Evolutionary conservation across 176 grass and related monocot species (phyloP).

Genomic region (Zoysia japonica): DNA sequence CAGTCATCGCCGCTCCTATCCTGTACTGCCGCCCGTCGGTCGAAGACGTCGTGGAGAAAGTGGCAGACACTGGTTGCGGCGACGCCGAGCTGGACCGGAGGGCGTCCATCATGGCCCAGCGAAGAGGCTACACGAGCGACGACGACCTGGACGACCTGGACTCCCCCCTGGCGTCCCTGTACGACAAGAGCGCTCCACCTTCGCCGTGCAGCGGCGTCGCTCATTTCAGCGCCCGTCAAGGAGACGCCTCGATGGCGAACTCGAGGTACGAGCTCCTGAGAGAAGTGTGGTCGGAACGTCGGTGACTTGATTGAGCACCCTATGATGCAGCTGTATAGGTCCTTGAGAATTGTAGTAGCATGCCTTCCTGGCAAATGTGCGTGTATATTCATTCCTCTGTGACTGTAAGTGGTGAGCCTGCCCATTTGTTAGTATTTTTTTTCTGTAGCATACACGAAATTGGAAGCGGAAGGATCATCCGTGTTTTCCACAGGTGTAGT

Average conservation of each 20-base stretch:
- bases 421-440: not conserved
- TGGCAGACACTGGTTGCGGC: constrained; percentile 30
- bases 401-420: not conserved
- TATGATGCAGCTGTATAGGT: not conserved
- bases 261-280: constrained; percentile 66
- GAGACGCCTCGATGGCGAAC: constrained; percentile 37
- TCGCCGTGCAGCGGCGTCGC: constrained; percentile 39
- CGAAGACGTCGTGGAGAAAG: constrained; percentile 48
- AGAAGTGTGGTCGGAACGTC: constrained; percentile 62
- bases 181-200: constrained; percentile 54
- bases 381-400: constrained; percentile 24
- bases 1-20: constrained; percentile 53
- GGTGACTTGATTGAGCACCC: not conserved
- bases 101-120: constrained; percentile 50
- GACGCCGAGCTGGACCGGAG: constrained; percentile 22
- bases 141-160: constrained; percentile 72
- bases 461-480: not conserved
- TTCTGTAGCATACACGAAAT: not conserved
- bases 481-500: not conserved
- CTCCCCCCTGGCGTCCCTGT: constrained; percentile 56
- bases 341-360: not conserved
- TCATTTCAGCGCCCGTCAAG: not conserved
- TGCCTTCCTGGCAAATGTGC: not conserved
- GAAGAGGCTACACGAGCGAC: constrained; percentile 78
- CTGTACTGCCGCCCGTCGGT: constrained; percentile 48